Evolutionary conservation across 2,329 filamentous ascomycete genomes (phyloP), one percentile per base, ranked within the genome.

Genomic region (Scleromitrula shiraiana): DNA sequence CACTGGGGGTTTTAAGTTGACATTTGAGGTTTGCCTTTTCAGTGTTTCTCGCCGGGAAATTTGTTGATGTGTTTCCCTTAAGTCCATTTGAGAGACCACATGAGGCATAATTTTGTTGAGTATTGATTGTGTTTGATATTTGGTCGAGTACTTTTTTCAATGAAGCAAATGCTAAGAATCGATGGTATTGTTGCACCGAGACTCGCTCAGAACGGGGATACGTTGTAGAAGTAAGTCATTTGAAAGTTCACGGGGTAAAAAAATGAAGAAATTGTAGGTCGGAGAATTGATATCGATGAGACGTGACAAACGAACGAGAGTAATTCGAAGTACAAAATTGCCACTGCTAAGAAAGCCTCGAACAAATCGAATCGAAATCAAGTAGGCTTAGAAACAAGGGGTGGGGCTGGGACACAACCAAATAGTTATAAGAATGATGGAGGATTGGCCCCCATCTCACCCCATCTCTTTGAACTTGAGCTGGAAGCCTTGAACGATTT

Each of bases 361-460:
- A 12, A 26, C 32, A 17, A 5, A 20, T 26, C 24, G 29, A 22
- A 35, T 35, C 17, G 29, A 35, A 41, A 41, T 20, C 15, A 47
- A 19, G 29, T 7, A 22, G 37, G 44, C 44, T 47, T 27, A 35
- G 29, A 41, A n/a, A 12, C 6, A 29, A 41, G 17, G 27, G n/a
- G 15, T 41, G 38, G 33, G 44, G 37, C 38, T 33, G 22, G 37
- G 37, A 19, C 29, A 19, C 41, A 9, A 7, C 3, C 15, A 26
- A 41, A 41, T 20, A 47, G 38, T 41, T 47, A 47, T 47, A 41
- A 41, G 23, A 47, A 26, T 41, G 19, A 41, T 20, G 36, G 24
- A 47, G 44, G 44, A 47, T 27, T 47, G 44, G 44, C 30, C 44
- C 44, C 44, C 44, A 41, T 47, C 37, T 35, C 37, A 47, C 44